Evolutionary conservation across 177 flowering plant species (phyloP), one percentile per base, ranked within the genome.

Genomic region (Vitis hybrid): DNA sequence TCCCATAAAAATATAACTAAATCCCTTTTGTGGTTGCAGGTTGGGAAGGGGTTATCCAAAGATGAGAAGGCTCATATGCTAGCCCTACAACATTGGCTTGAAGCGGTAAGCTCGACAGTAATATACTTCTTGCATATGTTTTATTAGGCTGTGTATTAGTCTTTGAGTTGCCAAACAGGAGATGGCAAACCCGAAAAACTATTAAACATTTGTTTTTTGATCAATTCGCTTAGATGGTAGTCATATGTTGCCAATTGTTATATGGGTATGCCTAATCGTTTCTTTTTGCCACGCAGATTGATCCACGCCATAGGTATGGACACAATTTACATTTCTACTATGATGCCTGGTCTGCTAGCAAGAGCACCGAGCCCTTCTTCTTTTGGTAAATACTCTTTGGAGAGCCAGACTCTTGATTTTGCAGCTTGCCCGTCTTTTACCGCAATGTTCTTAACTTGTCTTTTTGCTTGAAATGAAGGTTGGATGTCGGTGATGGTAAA

Each of bases 21-120:
- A 28, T 63, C 47, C 24, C 49, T 12, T 60, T 11, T 69, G 59
- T 72, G 22, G 53, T 56, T 73, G 28, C 20, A 84, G 87, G 82
- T 86, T 51, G 90, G 90, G 11, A 85, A 87, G 64, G 90, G 90
- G 47, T 69, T 85, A 51, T 81, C 78, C 20, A 87, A 85, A 75
- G 80, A 81, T 76, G 87, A 85, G 71, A 86, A 83, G 51, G 88
- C 88, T 66, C 88, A 82, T 38, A 86, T 84, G 70, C 75, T 86
- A 11, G 88, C 90, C 12, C 76, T 87, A 15, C 85, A 82, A 57
- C 90, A 87, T 71, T 87, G 90, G 90, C 88, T 87, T 73, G 90
- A 87, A 78, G 88, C 88, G 64, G 88, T 87, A 76, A 81, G 88
- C 62, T 18, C 67, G 4, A 28, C 31, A 28, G 31, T 28, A 28